A percentile compares a stretch with the other conserved stretches of the same genome.
phyloP scores from a whole-genome alignment of 2,329 filamentous ascomycete species.

The Aspergillus sojae region DNA sequence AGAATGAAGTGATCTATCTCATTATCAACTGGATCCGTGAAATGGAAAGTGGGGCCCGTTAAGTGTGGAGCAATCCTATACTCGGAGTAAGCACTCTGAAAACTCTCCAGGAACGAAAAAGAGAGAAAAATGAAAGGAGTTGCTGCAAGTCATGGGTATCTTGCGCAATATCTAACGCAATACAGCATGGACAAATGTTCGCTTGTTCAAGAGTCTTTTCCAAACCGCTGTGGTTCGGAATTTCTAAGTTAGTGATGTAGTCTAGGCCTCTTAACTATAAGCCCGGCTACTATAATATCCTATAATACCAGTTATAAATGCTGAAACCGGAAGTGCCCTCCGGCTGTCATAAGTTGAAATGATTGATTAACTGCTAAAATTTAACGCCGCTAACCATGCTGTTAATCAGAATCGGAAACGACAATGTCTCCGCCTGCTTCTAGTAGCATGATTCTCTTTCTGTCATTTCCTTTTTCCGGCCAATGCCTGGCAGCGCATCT shows the following conservation, averaged over 20 bases:
- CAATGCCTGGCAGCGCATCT: background rate
- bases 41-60: background rate
- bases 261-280: background rate
- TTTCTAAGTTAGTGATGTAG: background rate
- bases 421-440: background rate
- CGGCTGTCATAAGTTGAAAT: background rate
- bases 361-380: background rate
- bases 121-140: no score
- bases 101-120: background rate
- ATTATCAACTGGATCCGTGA: background rate
- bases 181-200: background rate
- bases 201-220: background rate
- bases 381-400: background rate
- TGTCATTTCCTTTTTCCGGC: background rate
- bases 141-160: no score
- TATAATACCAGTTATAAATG: background rate
- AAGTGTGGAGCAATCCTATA: background rate
- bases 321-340: background rate
- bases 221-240: background rate
- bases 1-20: background rate
- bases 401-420: background rate
- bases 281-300: background rate
- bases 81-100: background rate
- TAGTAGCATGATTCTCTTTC: background rate
- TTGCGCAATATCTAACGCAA: background rate